A percentile compares a stretch with the other conserved stretches of the same genome.
These are phyloP conservation scores for Apiospora arundinis DNA, from an alignment of 2,329 filamentous ascomycete species.

Conservation along the genomic window DNA sequence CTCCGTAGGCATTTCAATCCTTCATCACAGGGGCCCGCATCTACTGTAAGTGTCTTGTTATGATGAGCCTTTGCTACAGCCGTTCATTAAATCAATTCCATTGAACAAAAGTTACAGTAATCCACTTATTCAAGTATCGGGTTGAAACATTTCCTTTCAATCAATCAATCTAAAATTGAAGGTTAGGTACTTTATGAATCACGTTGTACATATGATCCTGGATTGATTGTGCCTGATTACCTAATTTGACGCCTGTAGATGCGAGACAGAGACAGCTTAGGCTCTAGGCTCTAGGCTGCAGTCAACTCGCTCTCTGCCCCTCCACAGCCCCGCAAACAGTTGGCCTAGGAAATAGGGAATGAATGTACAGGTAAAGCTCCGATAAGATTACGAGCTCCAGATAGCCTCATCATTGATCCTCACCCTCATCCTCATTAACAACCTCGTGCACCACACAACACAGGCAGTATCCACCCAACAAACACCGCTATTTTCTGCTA, in stretches of 20 bases:
- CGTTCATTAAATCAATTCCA: too few species aligned
- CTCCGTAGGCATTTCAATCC: too few species aligned
- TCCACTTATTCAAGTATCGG: too few species aligned
- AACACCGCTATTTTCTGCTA: not conserved
- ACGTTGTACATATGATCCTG: too few species aligned
- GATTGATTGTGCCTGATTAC: not conserved
- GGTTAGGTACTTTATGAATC: too few species aligned
- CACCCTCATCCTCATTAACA: not conserved
- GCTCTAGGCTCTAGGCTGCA: not conserved
- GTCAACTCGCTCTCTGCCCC: slow-evolving; percentile 1
- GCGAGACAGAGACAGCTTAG: too few species aligned
- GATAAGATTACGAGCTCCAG: slow-evolving; percentile 18
- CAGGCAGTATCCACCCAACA: not conserved
- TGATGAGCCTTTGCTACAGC: too few species aligned
- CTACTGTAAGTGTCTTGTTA: too few species aligned
- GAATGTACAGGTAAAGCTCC: slow-evolving; percentile 7
- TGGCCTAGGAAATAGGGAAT: not conserved
- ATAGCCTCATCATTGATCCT: slow-evolving; percentile 1
- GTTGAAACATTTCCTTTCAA: too few species aligned
- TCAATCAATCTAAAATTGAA: too few species aligned
- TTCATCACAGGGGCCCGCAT: too few species aligned
- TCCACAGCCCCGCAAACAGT: slow-evolving; percentile 19
- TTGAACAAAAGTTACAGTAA: too few species aligned
- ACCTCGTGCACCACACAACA: not conserved
- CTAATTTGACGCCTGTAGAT: not conserved